These are phyloP conservation scores for Candida nanaspora DNA, from an alignment of 805 yeast species.

Conservation along the genomic window DNA sequence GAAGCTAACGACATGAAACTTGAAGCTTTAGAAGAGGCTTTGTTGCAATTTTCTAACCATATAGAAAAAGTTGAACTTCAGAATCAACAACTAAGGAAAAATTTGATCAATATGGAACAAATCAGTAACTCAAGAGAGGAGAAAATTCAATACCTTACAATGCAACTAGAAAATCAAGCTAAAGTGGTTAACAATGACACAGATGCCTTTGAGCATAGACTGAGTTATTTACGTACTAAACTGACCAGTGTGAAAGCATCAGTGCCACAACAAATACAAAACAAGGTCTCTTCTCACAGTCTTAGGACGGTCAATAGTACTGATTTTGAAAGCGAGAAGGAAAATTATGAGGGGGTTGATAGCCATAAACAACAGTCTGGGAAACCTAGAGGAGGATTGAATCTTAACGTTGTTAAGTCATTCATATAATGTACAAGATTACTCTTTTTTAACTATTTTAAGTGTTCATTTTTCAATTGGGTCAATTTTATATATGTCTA, in stretches of 20 bases:
- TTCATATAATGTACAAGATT: background rate
- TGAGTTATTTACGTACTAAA: constrained; percentile 22
- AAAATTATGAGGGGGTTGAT: background rate
- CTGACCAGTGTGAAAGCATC: constrained; percentile 15
- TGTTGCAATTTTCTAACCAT: constrained; percentile 50
- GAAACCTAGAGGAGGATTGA: background rate
- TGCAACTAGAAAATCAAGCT: constrained; percentile 43
- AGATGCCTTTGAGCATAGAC: constrained; percentile 37
- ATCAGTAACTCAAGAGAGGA: constrained; percentile 51
- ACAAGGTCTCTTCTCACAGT: background rate
- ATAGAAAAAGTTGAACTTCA: constrained; percentile 57
- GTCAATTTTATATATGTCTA: background rate
- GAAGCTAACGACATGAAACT: constrained; percentile 30
- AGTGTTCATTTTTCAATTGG: no score
- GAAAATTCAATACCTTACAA: constrained; percentile 48
- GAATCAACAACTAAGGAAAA: constrained; percentile 49
- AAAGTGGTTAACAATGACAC: constrained; percentile 40
- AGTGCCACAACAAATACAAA: background rate
- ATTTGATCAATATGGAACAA: constrained; percentile 45
- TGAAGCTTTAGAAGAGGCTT: constrained; percentile 47
- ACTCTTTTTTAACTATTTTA: background rate
- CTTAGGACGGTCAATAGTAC: background rate
- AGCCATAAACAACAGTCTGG: background rate
- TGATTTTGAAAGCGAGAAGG: background rate
- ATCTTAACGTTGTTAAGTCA: background rate